These are phyloP conservation scores for Solanum sitiens DNA, from an alignment of 257 asterid species.

Conservation along the genomic window DNA sequence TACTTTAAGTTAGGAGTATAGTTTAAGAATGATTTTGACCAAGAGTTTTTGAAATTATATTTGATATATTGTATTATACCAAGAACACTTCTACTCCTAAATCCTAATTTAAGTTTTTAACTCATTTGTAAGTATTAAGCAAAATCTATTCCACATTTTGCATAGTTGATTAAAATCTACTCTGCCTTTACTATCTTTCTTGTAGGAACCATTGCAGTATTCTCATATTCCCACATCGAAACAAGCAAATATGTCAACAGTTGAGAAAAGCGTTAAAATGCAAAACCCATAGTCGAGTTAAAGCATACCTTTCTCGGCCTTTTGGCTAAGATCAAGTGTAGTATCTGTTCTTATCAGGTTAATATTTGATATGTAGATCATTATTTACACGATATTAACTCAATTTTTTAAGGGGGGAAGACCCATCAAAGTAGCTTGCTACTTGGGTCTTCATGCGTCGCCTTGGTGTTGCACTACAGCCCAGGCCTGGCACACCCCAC, in stretches of 20 bases:
- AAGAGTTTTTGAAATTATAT: no score
- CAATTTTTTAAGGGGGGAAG: neutral
- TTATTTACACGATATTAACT: neutral
- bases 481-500: neutral
- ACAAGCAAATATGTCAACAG: neutral
- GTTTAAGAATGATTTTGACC: no score
- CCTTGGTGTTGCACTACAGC: neutral
- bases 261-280: neutral
- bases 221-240: neutral
- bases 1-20: no score
- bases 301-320: conserved; percentile 31
- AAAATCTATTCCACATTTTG: neutral
- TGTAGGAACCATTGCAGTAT: neutral
- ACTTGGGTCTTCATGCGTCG: neutral
- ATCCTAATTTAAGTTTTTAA: no score
- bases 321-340: conserved; percentile 23
- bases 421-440: neutral
- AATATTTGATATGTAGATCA: neutral
- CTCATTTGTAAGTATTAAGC: neutral
- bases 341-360: neutral
- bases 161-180: neutral
- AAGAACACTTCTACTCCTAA: no score
- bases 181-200: neutral
- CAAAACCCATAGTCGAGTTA: fast-evolving
- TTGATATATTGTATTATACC: no score